These are phyloP conservation scores for Thelonectria blattea DNA, from an alignment of 2,329 filamentous ascomycete genomes.

Conservation along the genomic window DNA sequence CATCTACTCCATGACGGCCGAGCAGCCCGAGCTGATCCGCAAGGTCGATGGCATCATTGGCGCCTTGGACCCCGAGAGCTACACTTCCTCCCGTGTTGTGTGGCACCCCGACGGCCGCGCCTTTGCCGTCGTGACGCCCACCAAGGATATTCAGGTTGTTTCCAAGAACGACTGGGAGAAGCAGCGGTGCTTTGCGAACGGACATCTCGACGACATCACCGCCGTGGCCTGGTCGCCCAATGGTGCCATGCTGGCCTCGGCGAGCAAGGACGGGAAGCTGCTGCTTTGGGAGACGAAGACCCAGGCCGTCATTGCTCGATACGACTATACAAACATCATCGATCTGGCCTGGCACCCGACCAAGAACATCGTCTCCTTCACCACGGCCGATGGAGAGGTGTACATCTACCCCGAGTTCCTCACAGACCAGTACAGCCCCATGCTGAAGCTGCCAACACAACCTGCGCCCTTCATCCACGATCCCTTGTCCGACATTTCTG, in stretches of 20 bases:
- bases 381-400: constrained; percentile 89
- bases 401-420: constrained; percentile 84
- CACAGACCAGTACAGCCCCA: constrained; percentile 59
- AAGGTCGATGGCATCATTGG: constrained; percentile 88
- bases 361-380: constrained; percentile 88
- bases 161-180: constrained; percentile 91
- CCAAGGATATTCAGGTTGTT: constrained; percentile 82
- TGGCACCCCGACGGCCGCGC: constrained; percentile 97
- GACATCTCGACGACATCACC: constrained; percentile 84
- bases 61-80: constrained; percentile 73
- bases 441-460: constrained; percentile 67
- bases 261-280: constrained; percentile 71
- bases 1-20: constrained; percentile 80
- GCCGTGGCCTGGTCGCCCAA: constrained; percentile 94
- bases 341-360: constrained; percentile 90
- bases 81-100: constrained; percentile 73
- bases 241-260: constrained; percentile 80
- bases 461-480: constrained; percentile 88
- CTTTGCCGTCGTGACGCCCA: constrained; percentile 84
- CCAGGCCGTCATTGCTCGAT: constrained; percentile 78
- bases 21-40: constrained; percentile 80
- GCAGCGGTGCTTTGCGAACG: constrained; percentile 78
- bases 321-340: constrained; percentile 83
- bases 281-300: constrained; percentile 89
- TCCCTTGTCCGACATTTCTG: constrained; percentile 71